phyloP scores from a whole-genome alignment of 495 filamentous ascomycete genomes.

The Hypomontagnella submonticulosa region DNA sequence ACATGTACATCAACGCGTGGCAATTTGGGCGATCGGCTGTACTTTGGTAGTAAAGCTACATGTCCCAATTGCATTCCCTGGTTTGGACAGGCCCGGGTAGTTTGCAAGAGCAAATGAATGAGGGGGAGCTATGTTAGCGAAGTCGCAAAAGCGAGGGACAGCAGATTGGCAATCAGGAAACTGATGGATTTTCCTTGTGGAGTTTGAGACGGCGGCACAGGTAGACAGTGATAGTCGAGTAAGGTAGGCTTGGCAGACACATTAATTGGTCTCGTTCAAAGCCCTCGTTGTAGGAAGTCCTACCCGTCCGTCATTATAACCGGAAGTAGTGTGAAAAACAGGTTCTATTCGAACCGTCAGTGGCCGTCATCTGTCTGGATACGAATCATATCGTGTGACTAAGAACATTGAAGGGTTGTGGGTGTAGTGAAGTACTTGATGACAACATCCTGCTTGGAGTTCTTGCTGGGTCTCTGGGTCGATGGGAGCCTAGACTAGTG shows the following conservation, averaged over 20 bases:
- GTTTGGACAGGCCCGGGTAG: background rate
- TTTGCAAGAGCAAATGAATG: slow-evolving; percentile 6
- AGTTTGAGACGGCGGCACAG: slow-evolving; percentile 16
- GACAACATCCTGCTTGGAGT: slow-evolving; percentile 3
- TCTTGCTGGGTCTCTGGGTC: background rate
- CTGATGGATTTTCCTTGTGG: slow-evolving; percentile 10
- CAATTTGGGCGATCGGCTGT: slow-evolving; percentile 10
- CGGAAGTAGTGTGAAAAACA: background rate
- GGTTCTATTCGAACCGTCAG: background rate
- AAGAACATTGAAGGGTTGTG: background rate
- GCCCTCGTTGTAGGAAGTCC: slow-evolving; percentile 2
- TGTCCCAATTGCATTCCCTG: slow-evolving; percentile 11
- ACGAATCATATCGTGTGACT: background rate
- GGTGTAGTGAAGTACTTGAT: background rate
- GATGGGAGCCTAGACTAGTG: slow-evolving; percentile 9
- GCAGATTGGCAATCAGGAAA: slow-evolving; percentile 13
- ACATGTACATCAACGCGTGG: slow-evolving; percentile 19
- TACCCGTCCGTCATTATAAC: slow-evolving; percentile 5
- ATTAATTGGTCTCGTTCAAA: slow-evolving; percentile 14
- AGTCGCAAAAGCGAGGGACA: slow-evolving; percentile 1
- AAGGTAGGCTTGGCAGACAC: slow-evolving; percentile 27
- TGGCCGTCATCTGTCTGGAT: background rate
- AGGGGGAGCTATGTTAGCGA: background rate
- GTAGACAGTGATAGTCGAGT: slow-evolving; percentile 18
- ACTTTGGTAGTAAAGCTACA: slow-evolving; percentile 18